Percentiles rank a stretch among this genome's conserved stretches.
Conservation (phyloP, 2,329 filamentous ascomycete species). For the Neopestalotiopsis sp. region DNA sequence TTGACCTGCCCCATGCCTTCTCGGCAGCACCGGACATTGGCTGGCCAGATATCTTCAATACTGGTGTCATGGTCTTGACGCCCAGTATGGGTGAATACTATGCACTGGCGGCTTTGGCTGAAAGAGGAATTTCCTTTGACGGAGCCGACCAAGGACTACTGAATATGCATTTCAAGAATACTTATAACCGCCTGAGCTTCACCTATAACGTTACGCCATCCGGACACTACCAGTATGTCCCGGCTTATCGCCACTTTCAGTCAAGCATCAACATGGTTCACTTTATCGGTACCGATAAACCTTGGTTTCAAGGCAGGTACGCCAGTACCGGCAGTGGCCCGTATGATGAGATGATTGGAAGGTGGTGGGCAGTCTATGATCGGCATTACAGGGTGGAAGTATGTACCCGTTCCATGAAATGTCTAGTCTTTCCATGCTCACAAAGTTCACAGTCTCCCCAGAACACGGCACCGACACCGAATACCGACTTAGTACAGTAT, state of each 20-base stretch:
- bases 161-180: slow-evolving; percentile 89
- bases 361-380: slow-evolving; percentile 96
- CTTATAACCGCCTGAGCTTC: slow-evolving; percentile 89
- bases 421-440: not conserved
- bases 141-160: slow-evolving; percentile 94
- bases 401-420: slow-evolving; percentile 28
- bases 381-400: slow-evolving; percentile 72
- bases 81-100: slow-evolving; percentile 89
- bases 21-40: slow-evolving; percentile 90
- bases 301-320: slow-evolving; percentile 74
- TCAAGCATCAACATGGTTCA: slow-evolving; percentile 88
- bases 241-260: slow-evolving; percentile 92
- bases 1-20: slow-evolving; percentile 66
- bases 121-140: slow-evolving; percentile 90
- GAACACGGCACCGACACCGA: slow-evolving; percentile 18
- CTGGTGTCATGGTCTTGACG: slow-evolving; percentile 90
- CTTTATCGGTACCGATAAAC: slow-evolving; percentile 92
- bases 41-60: slow-evolving; percentile 98
- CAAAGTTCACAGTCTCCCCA: slow-evolving; percentile 27
- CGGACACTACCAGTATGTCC: slow-evolving; percentile 95
- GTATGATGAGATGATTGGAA: slow-evolving; percentile 82
- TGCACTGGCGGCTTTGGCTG: slow-evolving; percentile 81
- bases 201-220: slow-evolving; percentile 97
- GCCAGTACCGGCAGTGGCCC: slow-evolving; percentile 60
- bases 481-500: slow-evolving; percentile 51